These are phyloP conservation scores for Epichloe hybrida DNA, from an alignment of 2,329 filamentous ascomycete genomes.

Conservation along the genomic window DNA sequence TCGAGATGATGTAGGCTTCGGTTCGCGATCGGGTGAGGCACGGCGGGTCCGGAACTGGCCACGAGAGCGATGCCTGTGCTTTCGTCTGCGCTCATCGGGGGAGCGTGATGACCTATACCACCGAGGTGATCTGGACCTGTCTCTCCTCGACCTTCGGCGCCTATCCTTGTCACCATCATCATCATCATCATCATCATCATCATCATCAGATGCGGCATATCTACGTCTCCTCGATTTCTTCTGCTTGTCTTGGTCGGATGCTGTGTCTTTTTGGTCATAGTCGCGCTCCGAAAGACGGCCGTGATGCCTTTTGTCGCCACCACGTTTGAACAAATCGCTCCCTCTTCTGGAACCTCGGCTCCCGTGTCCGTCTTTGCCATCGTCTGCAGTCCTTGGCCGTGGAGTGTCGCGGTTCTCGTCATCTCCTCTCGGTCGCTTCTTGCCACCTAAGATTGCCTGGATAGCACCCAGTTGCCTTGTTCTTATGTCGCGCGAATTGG, in stretches of 20 bases:
- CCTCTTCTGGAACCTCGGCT: background rate
- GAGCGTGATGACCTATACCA: constrained; percentile 19
- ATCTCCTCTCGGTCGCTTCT: constrained; percentile 18
- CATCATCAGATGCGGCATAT: background rate
- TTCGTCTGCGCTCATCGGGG: constrained; percentile 14
- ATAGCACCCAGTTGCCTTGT: constrained; percentile 48
- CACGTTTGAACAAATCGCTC: background rate
- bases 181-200: background rate
- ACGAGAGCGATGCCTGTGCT: constrained; percentile 21
- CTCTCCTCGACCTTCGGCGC: constrained; percentile 8
- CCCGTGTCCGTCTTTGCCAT: constrained; percentile 3
- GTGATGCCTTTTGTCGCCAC: constrained; percentile 7
- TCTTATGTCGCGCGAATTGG: constrained; percentile 36
- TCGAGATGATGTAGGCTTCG: background rate
- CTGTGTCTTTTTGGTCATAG: constrained; percentile 4
- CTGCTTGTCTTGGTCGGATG: constrained; percentile 5
- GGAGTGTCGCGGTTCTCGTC: background rate
- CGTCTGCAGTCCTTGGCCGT: constrained; percentile 9
- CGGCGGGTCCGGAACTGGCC: background rate
- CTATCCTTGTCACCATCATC: background rate
- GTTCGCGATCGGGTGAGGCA: background rate
- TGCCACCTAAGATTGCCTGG: constrained; percentile 40
- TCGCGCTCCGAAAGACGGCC: constrained; percentile 14
- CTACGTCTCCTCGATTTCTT: background rate
- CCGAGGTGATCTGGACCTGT: constrained; percentile 13